A percentile compares a stretch with the other conserved stretches of the same genome.
phyloP scores from a whole-genome alignment of 495 filamentous ascomycete species.

The Trichoderma erinaceum region DNA sequence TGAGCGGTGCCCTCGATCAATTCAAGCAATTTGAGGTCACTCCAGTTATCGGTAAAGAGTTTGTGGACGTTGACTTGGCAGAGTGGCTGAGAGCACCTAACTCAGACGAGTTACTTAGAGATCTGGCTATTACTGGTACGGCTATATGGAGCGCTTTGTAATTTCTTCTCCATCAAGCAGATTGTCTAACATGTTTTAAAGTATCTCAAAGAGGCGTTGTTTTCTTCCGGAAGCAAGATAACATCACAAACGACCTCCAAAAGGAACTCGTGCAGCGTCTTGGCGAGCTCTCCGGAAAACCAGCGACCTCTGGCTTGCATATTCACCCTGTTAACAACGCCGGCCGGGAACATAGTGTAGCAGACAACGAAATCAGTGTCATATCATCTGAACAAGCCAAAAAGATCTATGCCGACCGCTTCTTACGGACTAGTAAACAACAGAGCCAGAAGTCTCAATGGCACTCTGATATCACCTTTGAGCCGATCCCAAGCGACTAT shows the following conservation, averaged over 20 bases:
- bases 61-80: conserved; percentile 49
- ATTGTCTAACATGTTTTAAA: conserved; percentile 23
- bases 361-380: conserved; percentile 67
- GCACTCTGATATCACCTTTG: conserved; percentile 67
- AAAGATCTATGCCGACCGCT: conserved; percentile 45
- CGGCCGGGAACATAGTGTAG: conserved; percentile 47
- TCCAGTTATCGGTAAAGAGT: conserved; percentile 63
- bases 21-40: conserved; percentile 60
- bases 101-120: conserved; percentile 58
- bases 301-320: conserved; percentile 58
- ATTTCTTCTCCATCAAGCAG: not conserved
- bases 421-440: conserved; percentile 26
- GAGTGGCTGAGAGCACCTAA: conserved; percentile 57
- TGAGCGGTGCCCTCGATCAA: conserved; percentile 46
- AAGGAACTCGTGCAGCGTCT: conserved; percentile 64
- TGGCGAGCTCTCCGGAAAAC: conserved; percentile 61
- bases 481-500: conserved; percentile 61
- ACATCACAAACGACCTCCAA: conserved; percentile 55
- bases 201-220: conserved; percentile 78
- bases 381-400: conserved; percentile 57
- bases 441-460: conserved; percentile 44
- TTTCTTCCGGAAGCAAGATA: conserved; percentile 72
- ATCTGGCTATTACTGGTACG: conserved; percentile 51
- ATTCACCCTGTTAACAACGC: conserved; percentile 67
- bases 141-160: not conserved